Conservation (phyloP, 148 eudicot genomes). For the Camellia lanceoleosa region DNA sequence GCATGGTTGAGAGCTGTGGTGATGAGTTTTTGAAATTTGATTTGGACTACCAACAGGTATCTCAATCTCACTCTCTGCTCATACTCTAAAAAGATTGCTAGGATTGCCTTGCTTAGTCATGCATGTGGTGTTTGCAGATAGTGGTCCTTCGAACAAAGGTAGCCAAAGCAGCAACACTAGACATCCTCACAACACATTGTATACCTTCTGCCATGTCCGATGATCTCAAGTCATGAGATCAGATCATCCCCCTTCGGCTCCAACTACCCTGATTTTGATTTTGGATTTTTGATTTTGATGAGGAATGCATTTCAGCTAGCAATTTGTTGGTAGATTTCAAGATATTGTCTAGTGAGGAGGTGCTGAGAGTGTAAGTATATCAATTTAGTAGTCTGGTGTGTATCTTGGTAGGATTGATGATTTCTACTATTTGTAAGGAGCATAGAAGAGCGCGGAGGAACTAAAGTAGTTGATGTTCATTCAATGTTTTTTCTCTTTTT, state of each 20-base stretch:
- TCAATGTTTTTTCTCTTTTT: not conserved
- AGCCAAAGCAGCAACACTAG: constrained; percentile 86
- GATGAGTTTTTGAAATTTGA: constrained; percentile 88
- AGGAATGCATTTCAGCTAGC: not conserved
- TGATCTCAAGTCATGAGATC: constrained; percentile 57
- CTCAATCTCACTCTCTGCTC: constrained; percentile 1
- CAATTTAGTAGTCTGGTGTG: not conserved
- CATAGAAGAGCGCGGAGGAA: not conserved
- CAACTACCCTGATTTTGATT: not conserved
- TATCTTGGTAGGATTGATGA: not conserved
- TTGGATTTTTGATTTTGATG: not conserved
- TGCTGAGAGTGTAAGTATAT: not conserved
- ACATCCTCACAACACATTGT: constrained; percentile 82
- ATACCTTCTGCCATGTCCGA: constrained; percentile 95
- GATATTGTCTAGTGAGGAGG: not conserved
- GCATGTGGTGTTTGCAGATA: constrained; percentile 45
- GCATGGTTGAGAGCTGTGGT: constrained; percentile 76
- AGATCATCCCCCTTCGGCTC: not conserved
- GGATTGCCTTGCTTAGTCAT: not conserved
- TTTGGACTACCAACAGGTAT: constrained; percentile 82
- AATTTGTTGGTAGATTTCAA: not conserved
- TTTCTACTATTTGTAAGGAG: not conserved
- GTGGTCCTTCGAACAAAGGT: constrained; percentile 74
- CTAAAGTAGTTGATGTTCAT: not conserved
- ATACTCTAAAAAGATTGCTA: not conserved